phyloP scores from a whole-genome alignment of 2,329 filamentous ascomycete species.

The Teratosphaeria gauchensis region DNA sequence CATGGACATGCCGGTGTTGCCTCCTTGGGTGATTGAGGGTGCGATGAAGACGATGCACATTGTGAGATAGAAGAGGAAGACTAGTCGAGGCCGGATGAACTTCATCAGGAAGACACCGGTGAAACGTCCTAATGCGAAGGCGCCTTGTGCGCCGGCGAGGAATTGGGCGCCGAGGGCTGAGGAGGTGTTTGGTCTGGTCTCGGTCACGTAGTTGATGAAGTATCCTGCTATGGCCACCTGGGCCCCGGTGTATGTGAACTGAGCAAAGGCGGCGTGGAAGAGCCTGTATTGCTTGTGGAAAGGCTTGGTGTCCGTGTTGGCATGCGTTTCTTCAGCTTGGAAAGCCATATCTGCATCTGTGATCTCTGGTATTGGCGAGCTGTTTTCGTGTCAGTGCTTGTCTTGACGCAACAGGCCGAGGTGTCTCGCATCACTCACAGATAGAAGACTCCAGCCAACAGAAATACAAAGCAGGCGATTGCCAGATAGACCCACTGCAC shows the following conservation, averaged over 20 bases:
- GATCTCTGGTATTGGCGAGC: constrained; percentile 43
- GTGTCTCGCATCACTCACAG: constrained; percentile 25
- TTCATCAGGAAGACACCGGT: constrained; percentile 57
- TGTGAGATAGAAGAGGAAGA: constrained; percentile 60
- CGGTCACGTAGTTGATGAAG: constrained; percentile 58
- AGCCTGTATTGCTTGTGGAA: constrained; percentile 57
- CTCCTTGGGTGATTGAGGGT: constrained; percentile 42
- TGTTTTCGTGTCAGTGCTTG: constrained; percentile 2
- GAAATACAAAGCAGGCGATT: constrained; percentile 50
- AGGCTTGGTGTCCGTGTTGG: constrained; percentile 34
- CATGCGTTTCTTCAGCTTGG: constrained; percentile 31
- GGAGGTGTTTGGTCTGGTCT: constrained; percentile 46
- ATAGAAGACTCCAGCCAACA: constrained; percentile 50
- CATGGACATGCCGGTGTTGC: constrained; percentile 46
- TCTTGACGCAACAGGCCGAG: not conserved
- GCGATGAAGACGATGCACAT: constrained; percentile 48
- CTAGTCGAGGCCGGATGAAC: constrained; percentile 56
- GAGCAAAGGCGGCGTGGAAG: constrained; percentile 65
- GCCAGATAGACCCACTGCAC: constrained; percentile 58
- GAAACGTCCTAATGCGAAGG: constrained; percentile 65
- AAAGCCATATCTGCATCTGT: constrained; percentile 54
- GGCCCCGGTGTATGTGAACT: constrained; percentile 64
- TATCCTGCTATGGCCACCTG: constrained; percentile 36
- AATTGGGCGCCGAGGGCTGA: constrained; percentile 55
- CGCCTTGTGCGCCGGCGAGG: constrained; percentile 63